Evolutionary conservation across 2,329 filamentous ascomycete genomes (phyloP), one percentile per base, ranked within the genome.

Genomic region (Pseudogymnoascus sp.): DNA sequence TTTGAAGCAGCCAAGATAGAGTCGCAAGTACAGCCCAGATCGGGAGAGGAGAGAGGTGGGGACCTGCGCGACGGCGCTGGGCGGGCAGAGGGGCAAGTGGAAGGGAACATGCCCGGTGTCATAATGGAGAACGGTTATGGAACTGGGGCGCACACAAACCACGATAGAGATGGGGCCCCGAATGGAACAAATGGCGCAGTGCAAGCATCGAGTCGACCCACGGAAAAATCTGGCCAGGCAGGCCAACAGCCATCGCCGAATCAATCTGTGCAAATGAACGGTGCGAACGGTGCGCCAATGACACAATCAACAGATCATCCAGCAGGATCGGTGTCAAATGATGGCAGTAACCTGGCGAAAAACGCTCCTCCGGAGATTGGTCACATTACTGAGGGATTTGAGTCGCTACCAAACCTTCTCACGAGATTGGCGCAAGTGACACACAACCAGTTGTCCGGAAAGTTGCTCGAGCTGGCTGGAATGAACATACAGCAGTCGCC

Each of bases 351-450:
- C 58, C 77, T 76, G 64, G 81, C 85, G 76, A 82, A 84, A 69
- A 79, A 85, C 64, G 74, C 86, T 1, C 84, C 84, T 9, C 80
- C 83, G 63, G 82, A 85, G 69, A 84, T 88, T 37, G 74, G 77
- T 37, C 90, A 96, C 70, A 88, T 96, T 63, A 87, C 87, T 0
- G 79, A 87, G 62, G 87, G 85, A 35, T 95, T 92, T 72, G 81
- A 93, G 62, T 87, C 90, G 3, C 80, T 97, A 18, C 86, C 87
- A 4, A 82, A 82, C 12, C 77, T 99, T 52, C 81, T 97, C 60
- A 83, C 85, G 66, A 86, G 94, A 67, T 82, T 94, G 37, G 87
- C 90, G 35, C 92, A 97, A 74, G 85, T 87, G 69, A 91, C 89
- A 58, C 92, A 92, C 74, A 90, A 90, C 71, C 84, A 87, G 61